Conservation (phyloP, 345 rosid genomes). For the Gossypium rotundifolium region DNA sequence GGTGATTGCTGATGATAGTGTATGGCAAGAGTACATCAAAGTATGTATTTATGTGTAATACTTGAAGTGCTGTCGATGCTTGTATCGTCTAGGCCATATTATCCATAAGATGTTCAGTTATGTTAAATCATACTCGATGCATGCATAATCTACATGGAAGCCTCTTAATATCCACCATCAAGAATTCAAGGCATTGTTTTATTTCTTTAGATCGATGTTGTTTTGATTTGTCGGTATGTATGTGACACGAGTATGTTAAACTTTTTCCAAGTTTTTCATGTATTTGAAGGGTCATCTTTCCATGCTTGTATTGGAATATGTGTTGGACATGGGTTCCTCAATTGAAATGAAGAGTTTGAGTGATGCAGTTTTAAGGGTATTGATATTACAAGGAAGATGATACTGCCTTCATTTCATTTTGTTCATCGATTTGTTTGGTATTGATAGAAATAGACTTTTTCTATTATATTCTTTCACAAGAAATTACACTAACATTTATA, state of each 20-base stretch:
- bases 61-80: background rate
- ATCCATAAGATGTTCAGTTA: background rate
- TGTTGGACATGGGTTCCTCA: no score
- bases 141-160: constrained; percentile 3
- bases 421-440: background rate
- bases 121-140: background rate
- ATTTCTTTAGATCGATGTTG: no score
- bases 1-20: constrained; percentile 76
- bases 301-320: no score
- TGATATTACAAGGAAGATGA: background rate
- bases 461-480: no score
- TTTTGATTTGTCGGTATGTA: background rate
- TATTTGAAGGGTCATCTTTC: background rate
- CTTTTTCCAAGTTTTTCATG: background rate
- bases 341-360: no score
- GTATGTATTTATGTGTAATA: constrained; percentile 24
- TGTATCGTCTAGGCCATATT: background rate
- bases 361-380: background rate
- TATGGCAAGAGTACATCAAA: constrained; percentile 87
- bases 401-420: background rate
- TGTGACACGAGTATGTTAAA: background rate
- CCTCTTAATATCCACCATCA: constrained; percentile 1
- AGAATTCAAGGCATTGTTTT: background rate
- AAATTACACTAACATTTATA: no score
- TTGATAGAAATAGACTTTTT: no score